phyloP scores from a whole-genome alignment of 352 stramenopile species.

The Phytopythium sindhum region DNA sequence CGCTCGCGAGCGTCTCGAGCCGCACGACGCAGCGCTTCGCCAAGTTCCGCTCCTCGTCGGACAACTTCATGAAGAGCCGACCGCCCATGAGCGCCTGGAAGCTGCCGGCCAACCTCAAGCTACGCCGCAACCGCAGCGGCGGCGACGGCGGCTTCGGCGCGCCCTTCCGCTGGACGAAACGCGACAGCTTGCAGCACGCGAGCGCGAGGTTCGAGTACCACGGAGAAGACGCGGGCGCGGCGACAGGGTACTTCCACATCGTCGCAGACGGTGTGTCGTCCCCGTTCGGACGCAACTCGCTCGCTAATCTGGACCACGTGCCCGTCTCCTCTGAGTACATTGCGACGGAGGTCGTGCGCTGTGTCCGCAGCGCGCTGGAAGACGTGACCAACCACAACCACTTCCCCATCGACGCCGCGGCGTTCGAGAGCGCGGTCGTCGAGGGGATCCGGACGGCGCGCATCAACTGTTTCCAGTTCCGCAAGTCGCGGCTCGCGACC shows the following conservation, averaged over 20 bases:
- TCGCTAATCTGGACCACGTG: slow-evolving; percentile 15
- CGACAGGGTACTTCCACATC: slow-evolving; percentile 66
- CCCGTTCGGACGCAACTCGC: slow-evolving; percentile 41
- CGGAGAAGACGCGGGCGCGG: slow-evolving; percentile 65
- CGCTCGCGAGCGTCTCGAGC: slow-evolving; percentile 39
- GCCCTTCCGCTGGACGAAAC: slow-evolving; percentile 25
- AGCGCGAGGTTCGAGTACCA: slow-evolving; percentile 45
- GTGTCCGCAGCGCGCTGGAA: slow-evolving; percentile 41
- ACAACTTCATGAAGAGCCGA: slow-evolving; percentile 29
- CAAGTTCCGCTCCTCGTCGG: slow-evolving; percentile 39
- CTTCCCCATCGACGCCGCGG: slow-evolving; percentile 26
- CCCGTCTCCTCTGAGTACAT: slow-evolving; percentile 62
- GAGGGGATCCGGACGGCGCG: slow-evolving; percentile 53
- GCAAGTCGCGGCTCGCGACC: slow-evolving; percentile 59
- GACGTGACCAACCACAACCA: slow-evolving; percentile 55
- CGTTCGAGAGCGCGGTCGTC: slow-evolving; percentile 51
- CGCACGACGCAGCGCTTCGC: slow-evolving; percentile 32
- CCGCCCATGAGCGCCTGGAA: slow-evolving; percentile 18
- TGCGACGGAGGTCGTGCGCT: slow-evolving; percentile 46
- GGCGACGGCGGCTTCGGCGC: slow-evolving; percentile 5
- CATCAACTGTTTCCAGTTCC: slow-evolving; percentile 52
- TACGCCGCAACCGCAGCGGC: slow-evolving; percentile 10
- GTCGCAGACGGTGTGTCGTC: slow-evolving; percentile 74
- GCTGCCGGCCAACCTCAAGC: slow-evolving; percentile 23
- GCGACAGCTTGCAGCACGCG: slow-evolving; percentile 40